Conservation (phyloP, 2,329 filamentous ascomycete genomes). For the Epichloe baconii region DNA sequence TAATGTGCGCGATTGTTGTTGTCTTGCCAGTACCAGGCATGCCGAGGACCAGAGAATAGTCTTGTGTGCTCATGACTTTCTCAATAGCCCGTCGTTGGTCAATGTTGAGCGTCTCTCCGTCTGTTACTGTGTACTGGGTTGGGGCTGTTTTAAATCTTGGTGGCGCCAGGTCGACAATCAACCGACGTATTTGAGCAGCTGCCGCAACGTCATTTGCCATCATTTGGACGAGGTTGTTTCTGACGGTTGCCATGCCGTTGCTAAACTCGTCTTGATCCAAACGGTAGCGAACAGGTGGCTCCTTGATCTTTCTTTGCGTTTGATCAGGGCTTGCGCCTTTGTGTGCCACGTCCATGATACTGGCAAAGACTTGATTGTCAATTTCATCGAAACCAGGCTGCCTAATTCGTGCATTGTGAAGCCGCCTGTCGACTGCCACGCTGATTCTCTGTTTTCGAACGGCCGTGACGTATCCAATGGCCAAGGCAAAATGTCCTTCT, state of each 20-base stretch:
- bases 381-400: slow-evolving; percentile 62
- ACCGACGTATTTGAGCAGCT: slow-evolving; percentile 56
- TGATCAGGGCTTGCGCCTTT: slow-evolving; percentile 40
- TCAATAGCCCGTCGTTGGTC: slow-evolving; percentile 79
- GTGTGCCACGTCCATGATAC: slow-evolving; percentile 72
- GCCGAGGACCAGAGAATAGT: slow-evolving; percentile 93
- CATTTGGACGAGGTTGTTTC: slow-evolving; percentile 85
- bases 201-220: slow-evolving; percentile 71
- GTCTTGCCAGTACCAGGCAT: slow-evolving; percentile 99
- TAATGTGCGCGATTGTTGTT: slow-evolving; percentile 95
- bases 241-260: slow-evolving; percentile 89
- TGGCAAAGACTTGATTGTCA: slow-evolving; percentile 73
- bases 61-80: slow-evolving; percentile 89
- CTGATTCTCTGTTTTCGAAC: slow-evolving; percentile 65
- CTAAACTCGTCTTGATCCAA: slow-evolving; percentile 97
- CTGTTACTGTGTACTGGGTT: slow-evolving; percentile 50
- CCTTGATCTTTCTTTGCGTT: slow-evolving; percentile 36
- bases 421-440: slow-evolving; percentile 77
- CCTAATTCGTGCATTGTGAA: slow-evolving; percentile 74
- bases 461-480: slow-evolving; percentile 77
- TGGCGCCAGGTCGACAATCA: slow-evolving; percentile 65
- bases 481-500: slow-evolving; percentile 84
- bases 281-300: slow-evolving; percentile 56
- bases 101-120: slow-evolving; percentile 60
- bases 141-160: slow-evolving; percentile 60